phyloP scores from a whole-genome alignment of 768 basidiomycete species.

The Phylloporus sp. region DNA sequence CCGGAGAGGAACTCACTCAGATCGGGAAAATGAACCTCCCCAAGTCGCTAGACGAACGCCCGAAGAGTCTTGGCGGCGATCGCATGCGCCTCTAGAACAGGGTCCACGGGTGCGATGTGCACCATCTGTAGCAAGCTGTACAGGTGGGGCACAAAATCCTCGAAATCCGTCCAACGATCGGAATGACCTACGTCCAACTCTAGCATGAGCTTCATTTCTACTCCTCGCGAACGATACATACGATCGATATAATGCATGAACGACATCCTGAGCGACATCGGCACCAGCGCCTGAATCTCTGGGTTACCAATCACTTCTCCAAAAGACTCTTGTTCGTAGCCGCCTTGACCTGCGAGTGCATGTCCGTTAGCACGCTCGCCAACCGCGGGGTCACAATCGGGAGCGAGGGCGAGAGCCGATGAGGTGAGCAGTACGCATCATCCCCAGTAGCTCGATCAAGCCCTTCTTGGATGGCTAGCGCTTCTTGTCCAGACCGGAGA shows the following conservation, averaged over 20 bases:
- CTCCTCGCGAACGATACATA: conserved; percentile 33
- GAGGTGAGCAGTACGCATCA: conserved; percentile 98
- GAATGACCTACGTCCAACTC: conserved; percentile 71
- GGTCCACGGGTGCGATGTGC: conserved; percentile 89
- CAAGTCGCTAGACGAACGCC: conserved; percentile 92
- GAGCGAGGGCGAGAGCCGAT: conserved; percentile 88
- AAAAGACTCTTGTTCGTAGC: conserved; percentile 96
- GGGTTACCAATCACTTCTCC: conserved; percentile 98
- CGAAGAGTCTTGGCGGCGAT: conserved; percentile 97
- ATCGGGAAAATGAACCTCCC: conserved; percentile 93
- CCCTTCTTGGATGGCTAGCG: conserved; percentile 99
- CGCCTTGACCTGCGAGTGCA: conserved; percentile 90
- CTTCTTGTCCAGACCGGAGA: conserved; percentile 92
- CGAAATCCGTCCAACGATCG: conserved; percentile 87
- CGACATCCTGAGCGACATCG: conserved; percentile 85
- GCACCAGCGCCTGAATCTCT: conserved; percentile 89
- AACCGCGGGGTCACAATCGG: conserved; percentile 96
- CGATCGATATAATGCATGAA: conserved; percentile 99
- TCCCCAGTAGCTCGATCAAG: conserved; percentile 92
- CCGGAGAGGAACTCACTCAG: conserved; percentile 93
- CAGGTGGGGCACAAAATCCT: conserved; percentile 94
- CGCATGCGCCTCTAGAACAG: conserved; percentile 95
- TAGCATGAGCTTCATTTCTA: neutral
- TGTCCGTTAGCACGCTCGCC: conserved; percentile 92
- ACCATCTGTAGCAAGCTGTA: conserved; percentile 84